Conservation (phyloP, 495 filamentous ascomycete genomes). For the Aspergillus saccharolyticus region DNA sequence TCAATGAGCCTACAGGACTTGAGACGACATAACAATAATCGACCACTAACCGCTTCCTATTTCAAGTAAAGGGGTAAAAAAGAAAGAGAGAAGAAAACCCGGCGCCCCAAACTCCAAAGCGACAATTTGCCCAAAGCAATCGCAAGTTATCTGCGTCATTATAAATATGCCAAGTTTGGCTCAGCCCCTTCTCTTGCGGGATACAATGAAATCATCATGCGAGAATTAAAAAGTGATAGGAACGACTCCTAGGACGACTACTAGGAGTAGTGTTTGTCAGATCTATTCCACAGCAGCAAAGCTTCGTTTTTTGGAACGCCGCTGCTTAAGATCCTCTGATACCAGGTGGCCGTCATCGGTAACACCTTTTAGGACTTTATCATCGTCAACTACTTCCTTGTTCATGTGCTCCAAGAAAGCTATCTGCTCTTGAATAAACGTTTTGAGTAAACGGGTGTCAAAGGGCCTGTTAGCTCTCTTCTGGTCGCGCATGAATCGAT, state of each 20-base stretch:
- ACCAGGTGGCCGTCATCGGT: conserved; percentile 41
- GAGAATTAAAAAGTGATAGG: not conserved
- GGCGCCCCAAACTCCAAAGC: not conserved
- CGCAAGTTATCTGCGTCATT: not conserved
- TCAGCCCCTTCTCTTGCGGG: not conserved
- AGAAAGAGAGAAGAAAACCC: too few relatives aligned
- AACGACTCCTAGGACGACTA: too few relatives aligned
- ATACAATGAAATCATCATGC: not conserved
- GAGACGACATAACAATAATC: not conserved
- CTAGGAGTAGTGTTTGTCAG: not conserved
- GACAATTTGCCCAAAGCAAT: not conserved
- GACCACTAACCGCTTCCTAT: not conserved
- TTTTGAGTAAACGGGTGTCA: conserved; percentile 38
- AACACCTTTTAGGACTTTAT: conserved; percentile 45
- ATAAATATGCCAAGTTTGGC: not conserved
- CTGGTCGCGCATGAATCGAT: conserved; percentile 39
- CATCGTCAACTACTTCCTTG: conserved; percentile 51
- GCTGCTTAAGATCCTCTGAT: conserved; percentile 22
- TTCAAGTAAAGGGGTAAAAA: not conserved
- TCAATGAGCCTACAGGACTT: too few relatives aligned
- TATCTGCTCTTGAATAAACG: conserved; percentile 47
- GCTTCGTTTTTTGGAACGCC: conserved; percentile 14
- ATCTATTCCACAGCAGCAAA: conserved; percentile 7
- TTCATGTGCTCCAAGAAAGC: conserved; percentile 53
- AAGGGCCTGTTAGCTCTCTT: conserved; percentile 38